Base-by-base conservation (phyloP, 108 stramenopile genomes). In the Cyclotella sp. region DNA sequence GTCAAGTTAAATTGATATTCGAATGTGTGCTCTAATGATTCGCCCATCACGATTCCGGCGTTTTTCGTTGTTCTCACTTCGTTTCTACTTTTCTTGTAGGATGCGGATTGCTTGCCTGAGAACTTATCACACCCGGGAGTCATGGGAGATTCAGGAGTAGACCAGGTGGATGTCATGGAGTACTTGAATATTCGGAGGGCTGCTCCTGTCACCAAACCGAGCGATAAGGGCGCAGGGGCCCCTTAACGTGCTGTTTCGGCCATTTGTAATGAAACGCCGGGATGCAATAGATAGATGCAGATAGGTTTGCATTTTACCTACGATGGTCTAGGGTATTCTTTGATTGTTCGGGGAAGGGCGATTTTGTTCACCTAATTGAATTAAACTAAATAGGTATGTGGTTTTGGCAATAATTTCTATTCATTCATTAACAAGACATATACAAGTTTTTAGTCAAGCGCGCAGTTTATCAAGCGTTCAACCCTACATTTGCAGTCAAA, bases 131-230 rank as follows among this genome's bases (percentile, higher is more conserved):
- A 71, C 42, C 82, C 82, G 6, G 82, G 71, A 55, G 77, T 76
- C 14, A 82, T 77, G 81, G 68, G 70, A 34, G 78, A 75, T 53
- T 54, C 64, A 30, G 83, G 83, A 22, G 76, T 84, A 28, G 83
- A 84, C 30, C 64, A 79, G 59, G 83, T 84, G 42, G 42, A 84
- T 61, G 83, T 84, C 14, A 84, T 84, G 83, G 76, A 75, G 22
- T 84, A 76, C 51, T 76, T 84, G 63, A 79, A 80, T 41, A 77
- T 84, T 63, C 73, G 71, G 8, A 72, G 75, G 62, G 83, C 83
- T 26, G 71, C 53, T 12, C 62, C 78, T 26, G 68, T 84, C 51
- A 19, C 59, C 16, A 63, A 69, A 46, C 51, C 65, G 14, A 68
- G 60, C 43, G 53, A 46, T 29, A 46, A 78, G 49, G 60, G 29